Percentiles rank a stretch among this genome's conserved stretches.
phyloP scores from a whole-genome alignment of 2,329 filamentous ascomycete species.

The Triangularia verruculosa region DNA sequence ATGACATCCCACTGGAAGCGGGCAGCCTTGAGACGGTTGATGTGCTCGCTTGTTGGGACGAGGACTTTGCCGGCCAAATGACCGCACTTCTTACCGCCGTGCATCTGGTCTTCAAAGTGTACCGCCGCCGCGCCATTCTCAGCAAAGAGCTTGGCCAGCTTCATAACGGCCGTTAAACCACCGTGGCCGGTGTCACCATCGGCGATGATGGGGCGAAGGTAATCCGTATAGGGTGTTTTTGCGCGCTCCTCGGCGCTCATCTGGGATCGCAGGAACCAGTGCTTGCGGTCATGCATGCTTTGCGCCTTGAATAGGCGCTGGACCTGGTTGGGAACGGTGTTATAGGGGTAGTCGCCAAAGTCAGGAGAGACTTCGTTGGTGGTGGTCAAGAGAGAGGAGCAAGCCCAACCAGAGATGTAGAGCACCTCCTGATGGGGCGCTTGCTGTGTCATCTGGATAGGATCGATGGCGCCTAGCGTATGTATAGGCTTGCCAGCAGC shows the following conservation, averaged over 20 bases:
- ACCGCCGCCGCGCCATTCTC: slow-evolving; percentile 95
- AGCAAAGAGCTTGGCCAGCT: slow-evolving; percentile 94
- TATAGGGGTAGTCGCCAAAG: slow-evolving; percentile 98
- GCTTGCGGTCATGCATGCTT: slow-evolving; percentile 92
- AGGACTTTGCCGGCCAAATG: slow-evolving; percentile 95
- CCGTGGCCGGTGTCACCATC: slow-evolving; percentile 97
- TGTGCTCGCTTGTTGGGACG: slow-evolving; percentile 90
- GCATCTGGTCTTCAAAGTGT: slow-evolving; percentile 96
- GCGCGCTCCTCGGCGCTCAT: slow-evolving; percentile 70
- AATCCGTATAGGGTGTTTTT: slow-evolving; percentile 81
- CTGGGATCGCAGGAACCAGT: slow-evolving; percentile 82
- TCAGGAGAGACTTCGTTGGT: slow-evolving; percentile 98
- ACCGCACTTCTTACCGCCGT: slow-evolving; percentile 97
- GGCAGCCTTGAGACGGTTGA: slow-evolving; percentile 87
- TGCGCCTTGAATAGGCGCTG: slow-evolving; percentile 95
- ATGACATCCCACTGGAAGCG: slow-evolving; percentile 98
- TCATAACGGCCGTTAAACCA: slow-evolving; percentile 86
- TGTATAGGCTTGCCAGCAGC: slow-evolving; percentile 84
- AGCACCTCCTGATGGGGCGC: slow-evolving; percentile 93
- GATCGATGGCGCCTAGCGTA: slow-evolving; percentile 97
- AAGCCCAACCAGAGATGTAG: slow-evolving; percentile 97
- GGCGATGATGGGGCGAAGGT: slow-evolving; percentile 89
- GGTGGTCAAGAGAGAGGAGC: slow-evolving; percentile 84
- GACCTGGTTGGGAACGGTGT: slow-evolving; percentile 97
- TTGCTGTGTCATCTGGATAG: slow-evolving; percentile 99